A percentile compares a stretch with the other conserved stretches of the same genome.
Evolutionary conservation across 176 grass and related monocot genomes (phyloP).

Genomic region (Guadua angustifolia): DNA sequence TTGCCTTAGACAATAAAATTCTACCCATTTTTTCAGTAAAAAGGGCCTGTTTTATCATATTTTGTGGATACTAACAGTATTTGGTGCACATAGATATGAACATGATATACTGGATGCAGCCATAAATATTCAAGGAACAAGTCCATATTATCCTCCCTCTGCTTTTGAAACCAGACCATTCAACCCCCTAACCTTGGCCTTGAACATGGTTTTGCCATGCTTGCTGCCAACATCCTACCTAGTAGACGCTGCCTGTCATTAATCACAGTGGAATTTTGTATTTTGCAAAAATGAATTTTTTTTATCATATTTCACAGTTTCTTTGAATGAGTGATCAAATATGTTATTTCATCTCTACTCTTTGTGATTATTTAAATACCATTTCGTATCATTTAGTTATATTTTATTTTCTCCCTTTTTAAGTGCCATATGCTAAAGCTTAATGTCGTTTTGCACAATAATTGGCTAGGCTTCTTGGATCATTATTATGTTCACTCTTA

Average conservation of each 20-base stretch:
- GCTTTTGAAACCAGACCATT: neutral
- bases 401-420: neutral
- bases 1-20: neutral
- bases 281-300: neutral
- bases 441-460: neutral
- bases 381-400: neutral
- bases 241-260: neutral
- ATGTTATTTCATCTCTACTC: neutral
- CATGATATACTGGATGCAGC: neutral
- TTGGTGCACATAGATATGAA: constrained; percentile 18
- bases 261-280: neutral
- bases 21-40: neutral
- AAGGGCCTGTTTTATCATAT: constrained; percentile 6
- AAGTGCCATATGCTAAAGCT: constrained; percentile 6
- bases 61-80: constrained; percentile 28
- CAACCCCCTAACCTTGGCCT: neutral
- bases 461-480: constrained; percentile 13
- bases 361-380: neutral
- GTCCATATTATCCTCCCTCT: neutral
- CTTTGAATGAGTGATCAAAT: neutral
- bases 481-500: neutral
- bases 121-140: neutral
- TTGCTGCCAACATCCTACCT: neutral
- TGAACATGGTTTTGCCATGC: neutral
- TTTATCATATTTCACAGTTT: neutral